phyloP scores from a whole-genome alignment of 2,329 filamentous ascomycete species.

The Aspergillus proliferans region DNA sequence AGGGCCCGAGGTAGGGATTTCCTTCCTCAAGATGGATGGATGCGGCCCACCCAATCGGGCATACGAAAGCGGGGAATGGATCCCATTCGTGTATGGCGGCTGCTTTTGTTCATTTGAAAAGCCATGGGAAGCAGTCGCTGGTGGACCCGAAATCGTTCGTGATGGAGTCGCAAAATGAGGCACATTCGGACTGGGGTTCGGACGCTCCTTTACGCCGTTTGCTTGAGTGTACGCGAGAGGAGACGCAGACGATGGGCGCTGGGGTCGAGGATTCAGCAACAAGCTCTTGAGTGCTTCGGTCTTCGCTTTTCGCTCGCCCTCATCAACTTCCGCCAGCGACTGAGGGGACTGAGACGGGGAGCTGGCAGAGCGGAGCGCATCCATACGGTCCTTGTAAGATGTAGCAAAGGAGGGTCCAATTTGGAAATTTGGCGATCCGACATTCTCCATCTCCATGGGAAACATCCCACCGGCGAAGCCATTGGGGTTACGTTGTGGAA shows the following conservation, averaged over 20 bases:
- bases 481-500: conserved; percentile 40
- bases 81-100: conserved; percentile 10
- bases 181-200: conserved; percentile 13
- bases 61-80: conserved; percentile 18
- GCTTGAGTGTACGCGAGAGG: conserved; percentile 16
- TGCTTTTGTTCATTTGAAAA: conserved; percentile 12
- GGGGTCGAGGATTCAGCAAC: conserved; percentile 38
- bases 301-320: conserved; percentile 38
- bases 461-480: conserved; percentile 54
- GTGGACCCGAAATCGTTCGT: conserved; percentile 30
- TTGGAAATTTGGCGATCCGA: conserved; percentile 44
- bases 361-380: conserved; percentile 35
- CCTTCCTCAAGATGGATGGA: conserved; percentile 26
- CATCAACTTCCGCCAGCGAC: conserved; percentile 20
- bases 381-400: conserved; percentile 42
- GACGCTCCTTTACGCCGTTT: conserved; percentile 13
- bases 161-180: conserved; percentile 26
- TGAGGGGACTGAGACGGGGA: conserved; percentile 21
- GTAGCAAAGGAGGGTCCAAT: conserved; percentile 65
- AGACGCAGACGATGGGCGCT: conserved; percentile 28
- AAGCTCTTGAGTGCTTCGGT: conserved; percentile 41
- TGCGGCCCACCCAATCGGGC: conserved; percentile 16
- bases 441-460: conserved; percentile 61
- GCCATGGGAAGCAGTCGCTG: conserved; percentile 17
- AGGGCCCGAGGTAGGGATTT: conserved; percentile 20